Percentiles rank a stretch among this genome's conserved stretches.
Conservation (phyloP, 2,329 filamentous ascomycete species). For the Talaromyces sp. region DNA sequence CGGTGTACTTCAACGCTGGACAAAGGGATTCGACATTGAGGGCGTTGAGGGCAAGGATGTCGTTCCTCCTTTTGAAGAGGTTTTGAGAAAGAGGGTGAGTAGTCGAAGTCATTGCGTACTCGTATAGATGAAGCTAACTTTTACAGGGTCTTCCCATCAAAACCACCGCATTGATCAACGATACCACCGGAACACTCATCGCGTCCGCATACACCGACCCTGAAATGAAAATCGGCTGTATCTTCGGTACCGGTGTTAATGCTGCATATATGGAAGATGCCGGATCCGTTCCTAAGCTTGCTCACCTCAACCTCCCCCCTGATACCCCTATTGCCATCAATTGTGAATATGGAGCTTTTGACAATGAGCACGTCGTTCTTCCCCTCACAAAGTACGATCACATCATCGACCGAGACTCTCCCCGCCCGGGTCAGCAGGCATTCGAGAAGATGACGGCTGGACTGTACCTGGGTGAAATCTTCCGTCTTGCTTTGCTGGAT, state of each 20-base stretch:
- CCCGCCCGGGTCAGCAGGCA: conserved; percentile 86
- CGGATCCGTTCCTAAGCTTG: conserved; percentile 88
- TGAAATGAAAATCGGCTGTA: conserved; percentile 91
- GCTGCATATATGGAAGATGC: conserved; percentile 96
- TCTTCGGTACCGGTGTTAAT: conserved; percentile 97
- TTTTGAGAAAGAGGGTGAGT: conserved; percentile 64
- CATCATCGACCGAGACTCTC: conserved; percentile 84
- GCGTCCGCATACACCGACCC: conserved; percentile 95
- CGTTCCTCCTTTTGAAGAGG: conserved; percentile 80
- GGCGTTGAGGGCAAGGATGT: conserved; percentile 90
- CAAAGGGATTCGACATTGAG: conserved; percentile 92
- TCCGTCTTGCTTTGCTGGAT: conserved; percentile 81
- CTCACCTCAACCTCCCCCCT: conserved; percentile 80
- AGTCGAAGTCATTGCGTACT: conserved; percentile 16
- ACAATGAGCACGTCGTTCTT: conserved; percentile 86
- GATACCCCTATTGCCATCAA: conserved; percentile 91
- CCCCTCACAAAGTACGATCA: conserved; percentile 82
- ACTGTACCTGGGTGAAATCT: conserved; percentile 90
- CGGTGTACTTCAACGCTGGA: conserved; percentile 90
- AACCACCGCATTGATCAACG: conserved; percentile 89
- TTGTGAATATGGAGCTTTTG: conserved; percentile 96
- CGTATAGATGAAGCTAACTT: neutral
- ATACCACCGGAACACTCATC: conserved; percentile 95
- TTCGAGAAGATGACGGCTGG: conserved; percentile 99
- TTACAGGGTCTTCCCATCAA: conserved; percentile 80